A percentile compares a stretch with the other conserved stretches of the same genome.
Conservation (phyloP, 2,329 filamentous ascomycete species). For the Colletotrichum theobromicola region DNA sequence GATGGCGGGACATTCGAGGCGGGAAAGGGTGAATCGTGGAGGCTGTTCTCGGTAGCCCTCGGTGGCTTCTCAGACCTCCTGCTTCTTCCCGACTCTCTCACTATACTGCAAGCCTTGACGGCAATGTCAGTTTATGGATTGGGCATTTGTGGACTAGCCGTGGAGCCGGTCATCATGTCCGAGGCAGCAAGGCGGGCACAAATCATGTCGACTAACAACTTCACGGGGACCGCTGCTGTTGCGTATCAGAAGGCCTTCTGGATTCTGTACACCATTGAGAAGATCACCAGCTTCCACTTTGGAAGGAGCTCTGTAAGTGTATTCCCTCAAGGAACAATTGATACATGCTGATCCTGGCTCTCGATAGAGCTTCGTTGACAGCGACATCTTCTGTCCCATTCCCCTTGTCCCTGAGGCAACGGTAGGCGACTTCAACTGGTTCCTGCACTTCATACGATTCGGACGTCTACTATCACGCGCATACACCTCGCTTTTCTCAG, state of each 20-base stretch:
- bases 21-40: slow-evolving; percentile 42
- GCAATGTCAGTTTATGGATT: slow-evolving; percentile 34
- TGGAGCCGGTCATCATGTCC: slow-evolving; percentile 34
- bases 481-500: slow-evolving; percentile 32
- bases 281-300: slow-evolving; percentile 31
- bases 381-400: slow-evolving; percentile 35
- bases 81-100: slow-evolving; percentile 32
- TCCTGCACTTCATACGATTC: slow-evolving; percentile 29
- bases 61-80: slow-evolving; percentile 38
- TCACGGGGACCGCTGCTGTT: slow-evolving; percentile 12
- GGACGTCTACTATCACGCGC: slow-evolving; percentile 31
- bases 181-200: slow-evolving; percentile 35
- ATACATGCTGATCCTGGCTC: not conserved
- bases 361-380: slow-evolving; percentile 32
- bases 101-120: slow-evolving; percentile 33
- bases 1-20: slow-evolving; percentile 42
- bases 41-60: slow-evolving; percentile 40
- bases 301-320: slow-evolving; percentile 31
- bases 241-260: slow-evolving; percentile 34
- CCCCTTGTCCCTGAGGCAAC: slow-evolving; percentile 27
- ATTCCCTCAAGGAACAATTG: fast-evolving
- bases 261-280: slow-evolving; percentile 31
- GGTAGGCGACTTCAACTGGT: slow-evolving; percentile 29
- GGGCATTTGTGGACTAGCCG: slow-evolving; percentile 31
- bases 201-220: slow-evolving; percentile 27